Conservation (phyloP, 1,284 basidiomycete genomes). For the Ustilago tritici region DNA sequence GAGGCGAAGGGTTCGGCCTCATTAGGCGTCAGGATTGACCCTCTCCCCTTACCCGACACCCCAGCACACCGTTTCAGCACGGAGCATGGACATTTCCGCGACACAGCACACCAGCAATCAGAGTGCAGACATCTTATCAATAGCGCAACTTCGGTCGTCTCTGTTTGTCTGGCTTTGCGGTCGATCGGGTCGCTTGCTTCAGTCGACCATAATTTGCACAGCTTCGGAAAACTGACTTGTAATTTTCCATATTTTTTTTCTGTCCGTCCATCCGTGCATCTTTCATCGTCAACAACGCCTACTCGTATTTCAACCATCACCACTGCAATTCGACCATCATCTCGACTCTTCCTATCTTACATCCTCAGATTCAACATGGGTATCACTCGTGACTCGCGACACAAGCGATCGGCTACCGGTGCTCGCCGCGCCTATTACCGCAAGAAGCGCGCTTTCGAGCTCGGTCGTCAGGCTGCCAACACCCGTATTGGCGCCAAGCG, state of each 20-base stretch:
- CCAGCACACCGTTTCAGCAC: too few species aligned
- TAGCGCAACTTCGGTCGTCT: not conserved
- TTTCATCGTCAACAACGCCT: not conserved
- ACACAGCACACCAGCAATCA: too few species aligned
- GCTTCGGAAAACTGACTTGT: slow-evolving; percentile 15
- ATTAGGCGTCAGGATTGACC: too few species aligned
- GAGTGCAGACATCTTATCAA: too few species aligned
- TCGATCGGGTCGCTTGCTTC: not conserved
- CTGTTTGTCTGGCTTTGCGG: not conserved
- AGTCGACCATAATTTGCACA: not conserved
- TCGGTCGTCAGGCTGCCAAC: slow-evolving; percentile 69
- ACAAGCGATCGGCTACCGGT: slow-evolving; percentile 69
- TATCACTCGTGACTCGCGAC: slow-evolving; percentile 70
- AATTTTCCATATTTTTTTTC: slow-evolving; percentile 5
- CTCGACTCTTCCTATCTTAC: not conserved
- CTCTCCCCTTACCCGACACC: too few species aligned
- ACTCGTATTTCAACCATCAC: slow-evolving; percentile 1
- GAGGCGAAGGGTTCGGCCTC: too few species aligned
- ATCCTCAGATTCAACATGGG: slow-evolving; percentile 63
- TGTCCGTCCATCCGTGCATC: not conserved
- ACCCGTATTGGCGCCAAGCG: slow-evolving; percentile 69
- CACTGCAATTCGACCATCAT: not conserved
- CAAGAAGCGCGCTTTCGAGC: slow-evolving; percentile 69
- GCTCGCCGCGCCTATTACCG: slow-evolving; percentile 69
- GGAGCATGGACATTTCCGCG: too few species aligned